A percentile compares a stretch with the other conserved stretches of the same genome.
Evolutionary conservation across 1,139 yeast genomes (phyloP).

Genomic region (Candida glucosophila): DNA sequence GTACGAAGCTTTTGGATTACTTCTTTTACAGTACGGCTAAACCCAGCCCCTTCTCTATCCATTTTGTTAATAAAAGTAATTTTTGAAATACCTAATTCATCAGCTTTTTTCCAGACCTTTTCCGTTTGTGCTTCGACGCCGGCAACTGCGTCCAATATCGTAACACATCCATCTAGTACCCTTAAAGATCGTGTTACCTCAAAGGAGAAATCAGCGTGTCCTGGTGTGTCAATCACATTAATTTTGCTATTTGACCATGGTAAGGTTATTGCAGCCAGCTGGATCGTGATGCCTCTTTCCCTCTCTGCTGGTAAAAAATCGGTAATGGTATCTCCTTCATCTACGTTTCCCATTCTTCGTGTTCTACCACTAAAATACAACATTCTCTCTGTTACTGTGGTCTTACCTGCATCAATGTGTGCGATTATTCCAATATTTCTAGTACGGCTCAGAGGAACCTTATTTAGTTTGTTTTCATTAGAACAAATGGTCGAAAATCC

Average conservation of each 20-base stretch:
- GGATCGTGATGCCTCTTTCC: conserved; percentile 91
- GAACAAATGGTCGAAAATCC: too few species aligned
- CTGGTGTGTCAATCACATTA: conserved; percentile 93
- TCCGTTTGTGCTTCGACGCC: conserved; percentile 99
- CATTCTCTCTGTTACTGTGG: conserved; percentile 89
- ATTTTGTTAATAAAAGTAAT: conserved; percentile 82
- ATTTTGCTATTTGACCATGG: conserved; percentile 75
- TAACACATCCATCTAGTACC: conserved; percentile 89
- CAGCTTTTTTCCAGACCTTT: conserved; percentile 91
- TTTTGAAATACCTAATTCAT: conserved; percentile 56
- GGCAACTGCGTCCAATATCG: conserved; percentile 90
- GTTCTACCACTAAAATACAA: conserved; percentile 81
- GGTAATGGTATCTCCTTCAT: conserved; percentile 93
- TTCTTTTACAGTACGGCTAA: conserved; percentile 80
- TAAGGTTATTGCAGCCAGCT: conserved; percentile 90
- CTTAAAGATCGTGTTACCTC: conserved; percentile 86
- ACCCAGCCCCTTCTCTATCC: conserved; percentile 97
- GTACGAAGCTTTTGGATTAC: conserved; percentile 73
- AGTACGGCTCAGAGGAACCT: conserved; percentile 25
- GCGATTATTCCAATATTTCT: conserved; percentile 79
- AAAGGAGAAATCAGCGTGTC: conserved; percentile 95
- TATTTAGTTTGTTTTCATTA: conserved; percentile 15
- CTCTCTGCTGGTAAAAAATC: conserved; percentile 88
- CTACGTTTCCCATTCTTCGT: conserved; percentile 81
- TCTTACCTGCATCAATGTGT: conserved; percentile 86